phyloP scores from a whole-genome alignment of 371 early-diverging fungal species.

The Mucor sp. region DNA sequence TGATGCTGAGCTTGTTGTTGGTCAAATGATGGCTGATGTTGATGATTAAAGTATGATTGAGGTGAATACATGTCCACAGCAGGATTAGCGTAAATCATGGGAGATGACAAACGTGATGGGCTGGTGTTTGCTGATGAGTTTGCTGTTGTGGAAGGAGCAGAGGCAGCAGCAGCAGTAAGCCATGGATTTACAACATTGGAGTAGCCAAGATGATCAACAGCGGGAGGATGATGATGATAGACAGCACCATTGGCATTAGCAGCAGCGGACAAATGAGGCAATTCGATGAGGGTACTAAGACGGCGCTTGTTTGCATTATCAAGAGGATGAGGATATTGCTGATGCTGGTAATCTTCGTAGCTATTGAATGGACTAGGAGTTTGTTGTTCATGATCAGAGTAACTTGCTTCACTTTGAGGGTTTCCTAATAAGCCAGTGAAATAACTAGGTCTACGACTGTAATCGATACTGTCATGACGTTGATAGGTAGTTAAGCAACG shows the following conservation, averaged over 20 bases:
- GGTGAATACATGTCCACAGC: slow-evolving; percentile 27
- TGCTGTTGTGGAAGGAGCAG: not conserved
- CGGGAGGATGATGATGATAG: slow-evolving; percentile 1
- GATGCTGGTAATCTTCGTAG: slow-evolving; percentile 29
- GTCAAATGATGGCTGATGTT: slow-evolving; percentile 1
- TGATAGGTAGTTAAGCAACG: slow-evolving; percentile 17
- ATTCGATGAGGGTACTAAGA: slow-evolving; percentile 17
- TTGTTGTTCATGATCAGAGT: slow-evolving; percentile 26
- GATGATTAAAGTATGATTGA: slow-evolving; percentile 13
- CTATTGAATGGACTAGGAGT: slow-evolving; percentile 27
- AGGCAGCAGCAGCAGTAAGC: slow-evolving; percentile 8
- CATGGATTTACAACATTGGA: slow-evolving; percentile 11
- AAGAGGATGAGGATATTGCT: slow-evolving; percentile 24
- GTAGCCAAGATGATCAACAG: slow-evolving; percentile 8
- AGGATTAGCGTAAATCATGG: slow-evolving; percentile 29
- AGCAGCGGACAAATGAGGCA: slow-evolving; percentile 4
- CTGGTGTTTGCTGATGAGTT: not conserved
- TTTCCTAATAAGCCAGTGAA: slow-evolving; percentile 30
- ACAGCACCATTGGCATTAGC: not conserved
- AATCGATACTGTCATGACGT: slow-evolving; percentile 32
- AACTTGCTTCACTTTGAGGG: slow-evolving; percentile 23
- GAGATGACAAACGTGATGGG: slow-evolving; percentile 13
- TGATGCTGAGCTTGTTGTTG: not conserved
- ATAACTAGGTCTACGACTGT: slow-evolving; percentile 29
- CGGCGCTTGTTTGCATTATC: slow-evolving; percentile 23